Percentiles rank a stretch among this genome's conserved stretches.
Conservation (phyloP, 2,329 filamentous ascomycete species). For the Mariannaea sp. region DNA sequence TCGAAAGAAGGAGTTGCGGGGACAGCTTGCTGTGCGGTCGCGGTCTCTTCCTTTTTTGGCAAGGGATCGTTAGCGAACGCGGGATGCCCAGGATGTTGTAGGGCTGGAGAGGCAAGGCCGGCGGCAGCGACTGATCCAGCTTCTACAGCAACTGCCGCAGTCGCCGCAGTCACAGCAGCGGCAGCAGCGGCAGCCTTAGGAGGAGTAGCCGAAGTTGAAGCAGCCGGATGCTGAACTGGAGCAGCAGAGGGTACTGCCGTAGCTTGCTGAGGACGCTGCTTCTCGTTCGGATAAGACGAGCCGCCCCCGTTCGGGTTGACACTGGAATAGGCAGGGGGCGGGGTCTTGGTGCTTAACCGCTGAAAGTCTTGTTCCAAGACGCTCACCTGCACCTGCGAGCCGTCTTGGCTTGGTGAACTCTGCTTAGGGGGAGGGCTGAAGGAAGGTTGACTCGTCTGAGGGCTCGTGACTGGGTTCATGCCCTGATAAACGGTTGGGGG, state of each 20-base stretch:
- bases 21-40: slow-evolving; percentile 50
- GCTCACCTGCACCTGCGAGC: slow-evolving; percentile 60
- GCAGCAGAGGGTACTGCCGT: slow-evolving; percentile 35
- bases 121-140: slow-evolving; percentile 31
- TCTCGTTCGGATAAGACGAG: slow-evolving; percentile 78
- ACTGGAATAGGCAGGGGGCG: slow-evolving; percentile 94
- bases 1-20: slow-evolving; percentile 49
- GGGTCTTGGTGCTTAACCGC: slow-evolving; percentile 79
- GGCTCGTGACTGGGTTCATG: slow-evolving; percentile 67
- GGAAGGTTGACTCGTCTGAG: slow-evolving; percentile 46
- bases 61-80: slow-evolving; percentile 87
- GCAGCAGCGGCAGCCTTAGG: slow-evolving; percentile 33
- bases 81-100: slow-evolving; percentile 73
- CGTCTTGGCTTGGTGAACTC: slow-evolving; percentile 40
- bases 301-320: slow-evolving; percentile 60
- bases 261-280: slow-evolving; percentile 59
- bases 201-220: slow-evolving; percentile 35
- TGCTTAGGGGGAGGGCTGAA: slow-evolving; percentile 48
- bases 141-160: slow-evolving; percentile 24
- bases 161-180: background rate
- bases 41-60: slow-evolving; percentile 56
- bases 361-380: slow-evolving; percentile 87
- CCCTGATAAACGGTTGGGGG: slow-evolving; percentile 93
- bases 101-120: slow-evolving; percentile 51
- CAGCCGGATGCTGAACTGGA: slow-evolving; percentile 31